phyloP scores from a whole-genome alignment of 139 green algal genomes.

The Chlamydomonas applanata region DNA sequence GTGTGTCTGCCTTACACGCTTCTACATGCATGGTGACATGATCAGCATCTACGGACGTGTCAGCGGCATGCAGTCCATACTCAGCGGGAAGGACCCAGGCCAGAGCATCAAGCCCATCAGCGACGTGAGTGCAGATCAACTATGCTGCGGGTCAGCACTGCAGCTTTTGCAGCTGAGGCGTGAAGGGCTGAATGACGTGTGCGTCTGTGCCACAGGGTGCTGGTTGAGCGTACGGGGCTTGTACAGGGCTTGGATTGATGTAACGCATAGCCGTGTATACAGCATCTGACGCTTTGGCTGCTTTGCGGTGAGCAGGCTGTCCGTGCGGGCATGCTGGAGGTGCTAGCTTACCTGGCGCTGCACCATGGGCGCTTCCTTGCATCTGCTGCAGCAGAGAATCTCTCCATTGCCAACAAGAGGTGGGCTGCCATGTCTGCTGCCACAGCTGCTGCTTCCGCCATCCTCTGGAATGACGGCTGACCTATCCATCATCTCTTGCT shows the following conservation, averaged over 20 bases:
- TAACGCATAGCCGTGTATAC: too few species aligned
- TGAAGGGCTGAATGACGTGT: neutral
- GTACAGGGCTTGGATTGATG: too few species aligned
- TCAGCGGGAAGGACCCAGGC: slow-evolving; percentile 53
- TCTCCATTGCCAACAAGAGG: slow-evolving; percentile 51
- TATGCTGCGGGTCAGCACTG: neutral
- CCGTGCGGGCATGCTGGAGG: slow-evolving; percentile 57
- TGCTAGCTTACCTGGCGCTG: slow-evolving; percentile 52
- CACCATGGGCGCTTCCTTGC: slow-evolving; percentile 55
- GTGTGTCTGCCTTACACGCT: slow-evolving; percentile 51
- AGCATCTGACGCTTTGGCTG: too few species aligned
- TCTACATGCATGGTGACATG: slow-evolving; percentile 68
- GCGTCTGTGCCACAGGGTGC: neutral
- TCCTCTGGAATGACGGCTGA: too few species aligned
- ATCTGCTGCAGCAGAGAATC: slow-evolving; percentile 43
- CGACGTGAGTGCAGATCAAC: neutral
- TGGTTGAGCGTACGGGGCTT: too few species aligned
- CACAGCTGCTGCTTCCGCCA: too few species aligned
- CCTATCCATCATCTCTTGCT: too few species aligned
- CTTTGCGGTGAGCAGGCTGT: slow-evolving; percentile 35
- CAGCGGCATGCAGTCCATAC: slow-evolving; percentile 58
- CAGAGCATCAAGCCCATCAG: slow-evolving; percentile 1
- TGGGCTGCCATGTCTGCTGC: neutral
- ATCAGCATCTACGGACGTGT: slow-evolving; percentile 75
- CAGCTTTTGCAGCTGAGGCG: neutral